Percentiles rank a stretch among this genome's conserved stretches.
These are phyloP conservation scores for Polytolypa hystricis DNA, from an alignment of 2,329 filamentous ascomycete genomes.

Conservation along the genomic window DNA sequence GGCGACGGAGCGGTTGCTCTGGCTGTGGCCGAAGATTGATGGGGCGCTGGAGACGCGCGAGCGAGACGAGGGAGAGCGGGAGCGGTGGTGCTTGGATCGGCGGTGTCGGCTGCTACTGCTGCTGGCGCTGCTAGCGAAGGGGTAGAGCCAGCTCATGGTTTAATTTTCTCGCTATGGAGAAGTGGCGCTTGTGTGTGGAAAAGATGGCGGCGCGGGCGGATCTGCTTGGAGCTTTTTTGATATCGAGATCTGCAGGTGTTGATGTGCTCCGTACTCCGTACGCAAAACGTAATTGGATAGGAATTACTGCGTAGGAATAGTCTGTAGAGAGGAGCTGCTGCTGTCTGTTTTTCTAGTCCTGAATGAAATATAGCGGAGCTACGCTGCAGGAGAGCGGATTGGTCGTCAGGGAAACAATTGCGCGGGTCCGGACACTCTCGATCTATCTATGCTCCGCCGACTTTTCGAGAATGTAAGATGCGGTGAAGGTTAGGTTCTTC, in stretches of 20 bases:
- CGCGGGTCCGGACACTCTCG: too few species aligned
- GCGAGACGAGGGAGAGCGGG: conserved; percentile 26
- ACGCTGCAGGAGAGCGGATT: too few species aligned
- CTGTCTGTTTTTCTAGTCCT: not conserved
- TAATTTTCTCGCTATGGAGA: too few species aligned
- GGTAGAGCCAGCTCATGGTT: conserved; percentile 38
- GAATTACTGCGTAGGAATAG: not conserved
- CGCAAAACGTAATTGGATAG: not conserved
- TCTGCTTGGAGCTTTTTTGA: not conserved
- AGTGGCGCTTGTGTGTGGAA: too few species aligned
- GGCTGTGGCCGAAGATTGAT: conserved; percentile 35
- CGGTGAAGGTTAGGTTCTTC: too few species aligned
- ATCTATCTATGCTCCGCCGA: too few species aligned
- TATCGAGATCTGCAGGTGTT: not conserved
- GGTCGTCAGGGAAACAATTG: too few species aligned
- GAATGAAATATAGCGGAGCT: not conserved
- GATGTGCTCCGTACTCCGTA: not conserved
- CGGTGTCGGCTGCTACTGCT: conserved; percentile 16
- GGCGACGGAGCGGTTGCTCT: conserved; percentile 23
- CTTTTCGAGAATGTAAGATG: too few species aligned
- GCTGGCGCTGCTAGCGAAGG: conserved; percentile 18
- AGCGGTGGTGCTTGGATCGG: conserved; percentile 24
- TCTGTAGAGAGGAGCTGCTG: not conserved
- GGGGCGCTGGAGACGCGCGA: conserved; percentile 28
- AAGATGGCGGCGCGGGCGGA: not conserved